These are phyloP conservation scores for Blastocystis sp. DNA, from an alignment of 352 stramenopile species.

Conservation along the genomic window DNA sequence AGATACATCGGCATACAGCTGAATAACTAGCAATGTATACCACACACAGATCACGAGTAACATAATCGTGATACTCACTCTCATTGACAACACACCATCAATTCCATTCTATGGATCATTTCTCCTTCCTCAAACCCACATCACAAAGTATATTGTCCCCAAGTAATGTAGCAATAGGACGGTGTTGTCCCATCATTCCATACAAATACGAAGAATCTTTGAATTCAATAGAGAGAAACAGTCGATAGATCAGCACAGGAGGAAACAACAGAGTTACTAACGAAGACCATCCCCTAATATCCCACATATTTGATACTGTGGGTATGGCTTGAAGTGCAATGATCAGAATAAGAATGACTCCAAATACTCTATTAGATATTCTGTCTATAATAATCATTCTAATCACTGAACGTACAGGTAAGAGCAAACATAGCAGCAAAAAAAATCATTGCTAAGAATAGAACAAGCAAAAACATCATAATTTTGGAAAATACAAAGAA, in stretches of 20 bases:
- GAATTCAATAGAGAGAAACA: constrained; percentile 12
- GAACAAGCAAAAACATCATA: neutral
- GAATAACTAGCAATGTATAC: neutral
- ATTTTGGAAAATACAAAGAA: constrained; percentile 11
- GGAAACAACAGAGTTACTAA: constrained; percentile 14
- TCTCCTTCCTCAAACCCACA: neutral
- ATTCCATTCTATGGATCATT: constrained; percentile 23
- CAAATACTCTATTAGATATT: neutral
- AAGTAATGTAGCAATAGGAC: neutral
- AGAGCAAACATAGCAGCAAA: constrained; percentile 5
- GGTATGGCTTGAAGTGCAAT: constrained; percentile 28
- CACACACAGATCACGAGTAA: neutral
- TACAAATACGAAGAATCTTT: constrained; percentile 7
- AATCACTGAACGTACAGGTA: neutral
- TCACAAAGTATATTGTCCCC: constrained; percentile 11
- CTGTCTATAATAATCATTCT: neutral
- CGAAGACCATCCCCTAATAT: neutral
- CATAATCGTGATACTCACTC: neutral
- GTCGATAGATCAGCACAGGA: constrained; percentile 1
- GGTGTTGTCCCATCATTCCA: neutral
- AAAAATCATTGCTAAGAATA: constrained; percentile 1
- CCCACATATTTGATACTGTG: constrained; percentile 34
- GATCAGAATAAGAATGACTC: neutral
- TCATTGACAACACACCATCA: neutral
- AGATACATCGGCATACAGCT: neutral